These are phyloP conservation scores for Pleurotus tuber-regium DNA, from an alignment of 768 basidiomycete genomes.

Conservation along the genomic window DNA sequence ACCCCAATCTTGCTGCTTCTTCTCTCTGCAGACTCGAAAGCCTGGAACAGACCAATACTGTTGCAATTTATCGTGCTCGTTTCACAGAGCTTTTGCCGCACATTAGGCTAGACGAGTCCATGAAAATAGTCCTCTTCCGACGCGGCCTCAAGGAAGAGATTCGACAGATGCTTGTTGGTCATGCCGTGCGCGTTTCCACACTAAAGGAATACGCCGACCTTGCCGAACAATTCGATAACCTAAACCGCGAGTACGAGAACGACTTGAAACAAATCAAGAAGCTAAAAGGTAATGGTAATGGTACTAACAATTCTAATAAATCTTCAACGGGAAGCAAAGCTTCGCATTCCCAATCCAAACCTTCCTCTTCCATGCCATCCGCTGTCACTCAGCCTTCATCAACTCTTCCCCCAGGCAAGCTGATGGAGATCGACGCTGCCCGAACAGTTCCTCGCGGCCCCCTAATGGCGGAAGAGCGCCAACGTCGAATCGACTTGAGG, in stretches of 20 bases:
- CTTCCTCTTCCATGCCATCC: conserved; percentile 3
- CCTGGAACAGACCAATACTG: conserved; percentile 29
- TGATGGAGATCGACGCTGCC: conserved; percentile 31
- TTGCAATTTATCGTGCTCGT: conserved; percentile 23
- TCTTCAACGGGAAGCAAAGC: neutral
- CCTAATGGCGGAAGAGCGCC: conserved; percentile 24
- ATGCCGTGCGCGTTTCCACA: conserved; percentile 15
- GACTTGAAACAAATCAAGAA: conserved; percentile 15
- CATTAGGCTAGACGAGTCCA: conserved; percentile 27
- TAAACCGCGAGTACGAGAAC: conserved; percentile 15
- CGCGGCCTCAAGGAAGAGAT: conserved; percentile 26
- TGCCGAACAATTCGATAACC: conserved; percentile 19
- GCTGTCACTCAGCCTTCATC: conserved; percentile 10
- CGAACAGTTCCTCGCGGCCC: conserved; percentile 18
- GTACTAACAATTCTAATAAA: neutral
- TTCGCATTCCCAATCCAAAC: neutral
- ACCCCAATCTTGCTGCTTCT: conserved; percentile 22
- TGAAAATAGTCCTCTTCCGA: conserved; percentile 29
- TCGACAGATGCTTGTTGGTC: conserved; percentile 19
- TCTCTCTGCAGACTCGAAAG: conserved; percentile 24
- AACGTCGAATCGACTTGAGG: conserved; percentile 19
- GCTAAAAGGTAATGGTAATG: conserved; percentile 9
- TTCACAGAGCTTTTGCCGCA: conserved; percentile 25
- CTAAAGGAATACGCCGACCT: conserved; percentile 19
- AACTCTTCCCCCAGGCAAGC: conserved; percentile 16